These are phyloP conservation scores for Geotrichum fermentans DNA, from an alignment of 1,139 yeast species.

Conservation along the genomic window DNA sequence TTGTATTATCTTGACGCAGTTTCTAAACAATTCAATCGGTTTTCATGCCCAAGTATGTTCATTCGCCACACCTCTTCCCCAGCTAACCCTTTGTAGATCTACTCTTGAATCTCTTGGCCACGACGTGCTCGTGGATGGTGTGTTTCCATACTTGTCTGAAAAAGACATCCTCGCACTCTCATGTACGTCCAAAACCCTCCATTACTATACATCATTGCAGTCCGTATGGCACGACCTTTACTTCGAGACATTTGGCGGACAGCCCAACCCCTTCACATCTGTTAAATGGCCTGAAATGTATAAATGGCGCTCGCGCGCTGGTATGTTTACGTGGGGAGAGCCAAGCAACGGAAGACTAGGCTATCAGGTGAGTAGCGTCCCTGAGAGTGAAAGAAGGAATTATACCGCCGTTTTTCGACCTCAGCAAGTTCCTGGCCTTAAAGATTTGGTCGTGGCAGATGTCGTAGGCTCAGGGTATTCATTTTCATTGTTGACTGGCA, in stretches of 20 bases:
- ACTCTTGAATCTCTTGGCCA: constrained; percentile 25
- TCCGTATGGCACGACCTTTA: constrained; percentile 35
- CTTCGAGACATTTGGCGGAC: constrained; percentile 28
- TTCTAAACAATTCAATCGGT: no score
- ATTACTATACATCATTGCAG: constrained; percentile 25
- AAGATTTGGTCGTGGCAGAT: constrained; percentile 46
- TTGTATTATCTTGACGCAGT: no score
- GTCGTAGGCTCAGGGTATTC: constrained; percentile 64
- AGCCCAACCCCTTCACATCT: constrained; percentile 27
- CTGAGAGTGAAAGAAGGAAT: constrained; percentile 9
- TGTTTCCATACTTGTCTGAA: constrained; percentile 29
- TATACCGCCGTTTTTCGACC: constrained; percentile 22
- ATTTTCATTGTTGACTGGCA: constrained; percentile 48
- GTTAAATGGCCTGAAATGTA: constrained; percentile 51
- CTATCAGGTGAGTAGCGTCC: constrained; percentile 32
- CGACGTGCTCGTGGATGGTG: constrained; percentile 31
- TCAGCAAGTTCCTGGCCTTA: constrained; percentile 30
- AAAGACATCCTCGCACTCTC: constrained; percentile 28
- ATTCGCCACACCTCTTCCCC: no score
- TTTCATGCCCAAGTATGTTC: no score
- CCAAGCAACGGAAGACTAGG: constrained; percentile 56
- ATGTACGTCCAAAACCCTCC: constrained; percentile 24
- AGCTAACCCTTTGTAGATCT: no score
- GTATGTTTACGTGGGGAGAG: constrained; percentile 64
- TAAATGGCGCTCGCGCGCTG: constrained; percentile 41